phyloP scores from a whole-genome alignment of 1,284 basidiomycete genomes.

The Apiotrichum veenhuisii region DNA sequence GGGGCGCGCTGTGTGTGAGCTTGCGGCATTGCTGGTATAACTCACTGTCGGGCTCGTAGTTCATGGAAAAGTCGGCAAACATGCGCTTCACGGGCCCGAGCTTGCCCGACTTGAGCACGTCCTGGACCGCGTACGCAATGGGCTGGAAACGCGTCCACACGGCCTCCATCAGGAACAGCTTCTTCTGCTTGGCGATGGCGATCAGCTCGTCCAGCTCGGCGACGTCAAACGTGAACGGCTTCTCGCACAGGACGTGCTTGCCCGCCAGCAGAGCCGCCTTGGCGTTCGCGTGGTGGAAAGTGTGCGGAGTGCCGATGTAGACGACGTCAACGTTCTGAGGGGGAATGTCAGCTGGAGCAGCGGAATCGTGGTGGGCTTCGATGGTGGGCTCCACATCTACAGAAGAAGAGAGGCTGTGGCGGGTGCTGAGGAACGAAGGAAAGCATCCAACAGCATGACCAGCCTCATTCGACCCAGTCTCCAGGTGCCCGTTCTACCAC shows the following conservation, averaged over 20 bases:
- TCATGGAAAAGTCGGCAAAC: constrained; percentile 67
- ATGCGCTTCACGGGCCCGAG: constrained; percentile 48
- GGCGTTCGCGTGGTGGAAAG: constrained; percentile 74
- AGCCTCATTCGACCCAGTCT: background rate
- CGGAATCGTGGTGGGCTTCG: too few species aligned
- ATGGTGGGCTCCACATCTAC: too few species aligned
- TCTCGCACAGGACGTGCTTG: constrained; percentile 85
- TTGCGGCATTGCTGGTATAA: background rate
- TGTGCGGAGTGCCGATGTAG: constrained; percentile 85
- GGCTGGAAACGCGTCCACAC: constrained; percentile 51
- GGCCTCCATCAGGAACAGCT: constrained; percentile 80
- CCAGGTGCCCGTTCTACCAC: background rate
- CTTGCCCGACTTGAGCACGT: constrained; percentile 41
- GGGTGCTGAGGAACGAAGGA: too few species aligned
- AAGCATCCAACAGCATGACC: too few species aligned
- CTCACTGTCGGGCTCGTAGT: constrained; percentile 69
- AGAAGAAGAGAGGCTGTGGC: too few species aligned
- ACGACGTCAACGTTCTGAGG: constrained; percentile 74
- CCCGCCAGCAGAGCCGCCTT: constrained; percentile 70
- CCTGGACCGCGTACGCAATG: constrained; percentile 45
- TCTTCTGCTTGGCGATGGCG: constrained; percentile 66
- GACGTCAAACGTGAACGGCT: constrained; percentile 56
- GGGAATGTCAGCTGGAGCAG: background rate
- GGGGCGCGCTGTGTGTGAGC: constrained; percentile 20
- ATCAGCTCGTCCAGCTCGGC: constrained; percentile 59